phyloP scores from a whole-genome alignment of 2,329 filamentous ascomycete genomes.

The Myriosclerotinia scirpicola region DNA sequence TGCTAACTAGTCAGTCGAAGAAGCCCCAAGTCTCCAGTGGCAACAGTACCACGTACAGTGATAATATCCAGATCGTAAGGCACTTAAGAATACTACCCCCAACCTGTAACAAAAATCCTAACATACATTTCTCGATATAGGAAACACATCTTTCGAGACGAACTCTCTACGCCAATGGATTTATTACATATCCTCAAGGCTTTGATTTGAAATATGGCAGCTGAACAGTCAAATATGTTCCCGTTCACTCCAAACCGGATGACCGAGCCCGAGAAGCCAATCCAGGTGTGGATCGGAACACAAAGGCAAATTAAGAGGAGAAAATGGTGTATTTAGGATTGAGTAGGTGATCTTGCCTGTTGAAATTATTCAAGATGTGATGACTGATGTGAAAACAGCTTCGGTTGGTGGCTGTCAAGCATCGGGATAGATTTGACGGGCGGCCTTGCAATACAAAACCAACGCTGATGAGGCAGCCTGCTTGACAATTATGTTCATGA shows the following conservation, averaged over 20 bases:
- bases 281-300: neutral
- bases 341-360: neutral
- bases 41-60: neutral
- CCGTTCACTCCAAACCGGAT: neutral
- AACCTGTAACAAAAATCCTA: neutral
- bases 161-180: neutral
- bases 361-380: neutral
- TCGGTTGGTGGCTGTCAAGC: too few species aligned
- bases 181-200: neutral
- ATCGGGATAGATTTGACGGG: neutral
- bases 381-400: neutral
- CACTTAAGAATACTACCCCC: neutral
- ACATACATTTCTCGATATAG: neutral
- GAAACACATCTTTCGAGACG: slow-evolving; percentile 1
- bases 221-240: neutral
- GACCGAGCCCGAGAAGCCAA: neutral
- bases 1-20: neutral
- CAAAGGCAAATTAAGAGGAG: neutral
- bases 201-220: neutral
- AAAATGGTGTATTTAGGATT: neutral
- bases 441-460: neutral
- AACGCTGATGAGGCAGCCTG: neutral
- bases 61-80: neutral
- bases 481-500: too few species aligned
- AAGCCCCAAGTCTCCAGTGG: neutral